These are phyloP conservation scores for Pholiota conissans DNA, from an alignment of 768 basidiomycete genomes.

Conservation along the genomic window DNA sequence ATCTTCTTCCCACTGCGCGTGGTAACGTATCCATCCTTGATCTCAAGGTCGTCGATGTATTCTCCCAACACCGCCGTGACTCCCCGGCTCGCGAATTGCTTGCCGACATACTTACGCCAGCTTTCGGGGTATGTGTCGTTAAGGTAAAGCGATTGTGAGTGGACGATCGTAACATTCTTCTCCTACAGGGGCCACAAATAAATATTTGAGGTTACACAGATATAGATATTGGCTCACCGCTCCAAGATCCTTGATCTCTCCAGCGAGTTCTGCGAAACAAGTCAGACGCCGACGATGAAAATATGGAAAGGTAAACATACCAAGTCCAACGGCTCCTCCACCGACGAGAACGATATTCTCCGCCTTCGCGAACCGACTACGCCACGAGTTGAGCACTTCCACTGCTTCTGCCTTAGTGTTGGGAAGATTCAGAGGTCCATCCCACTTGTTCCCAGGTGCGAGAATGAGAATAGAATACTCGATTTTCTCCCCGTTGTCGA, in stretches of 20 bases:
- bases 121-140: constrained; percentile 55
- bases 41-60: constrained; percentile 41
- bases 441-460: constrained; percentile 58
- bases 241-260: constrained; percentile 41
- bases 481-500: constrained; percentile 49
- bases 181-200: constrained; percentile 21
- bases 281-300: not conserved
- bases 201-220: constrained; percentile 16
- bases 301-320: constrained; percentile 24
- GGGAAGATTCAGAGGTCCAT: constrained; percentile 48
- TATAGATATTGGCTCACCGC: constrained; percentile 28
- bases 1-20: constrained; percentile 53
- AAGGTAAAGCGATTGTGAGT: constrained; percentile 48
- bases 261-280: constrained; percentile 33
- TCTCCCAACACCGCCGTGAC: constrained; percentile 55
- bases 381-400: constrained; percentile 27
- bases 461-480: constrained; percentile 58
- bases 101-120: constrained; percentile 49
- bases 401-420: constrained; percentile 25
- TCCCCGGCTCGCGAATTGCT: constrained; percentile 40
- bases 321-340: constrained; percentile 54
- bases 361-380: constrained; percentile 34
- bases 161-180: constrained; percentile 62
- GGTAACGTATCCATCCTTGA: constrained; percentile 38
- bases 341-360: constrained; percentile 50